Percentiles rank a stretch among this genome's conserved stretches.
Conservation (phyloP, 2,329 filamentous ascomycete species). For the Chaetomiaceae sp. region DNA sequence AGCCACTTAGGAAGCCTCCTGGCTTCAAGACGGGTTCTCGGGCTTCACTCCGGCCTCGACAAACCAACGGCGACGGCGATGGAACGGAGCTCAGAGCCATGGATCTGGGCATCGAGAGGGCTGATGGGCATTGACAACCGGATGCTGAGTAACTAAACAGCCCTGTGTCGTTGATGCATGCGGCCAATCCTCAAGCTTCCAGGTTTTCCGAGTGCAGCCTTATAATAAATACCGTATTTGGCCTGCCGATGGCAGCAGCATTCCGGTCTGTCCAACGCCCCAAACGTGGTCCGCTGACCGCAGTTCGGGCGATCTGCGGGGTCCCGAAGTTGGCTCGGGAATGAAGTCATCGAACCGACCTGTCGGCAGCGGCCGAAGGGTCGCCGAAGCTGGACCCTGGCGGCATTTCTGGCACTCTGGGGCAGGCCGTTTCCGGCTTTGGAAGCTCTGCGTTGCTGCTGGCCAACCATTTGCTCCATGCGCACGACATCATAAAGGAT, state of each 20-base stretch:
- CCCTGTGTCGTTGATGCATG: no score
- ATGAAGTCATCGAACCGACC: constrained; percentile 8
- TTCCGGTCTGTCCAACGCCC: constrained; percentile 3
- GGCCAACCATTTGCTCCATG: constrained; percentile 16
- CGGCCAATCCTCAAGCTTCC: no score
- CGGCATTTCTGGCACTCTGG: not conserved
- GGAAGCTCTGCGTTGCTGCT: not conserved
- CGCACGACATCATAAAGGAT: constrained; percentile 6
- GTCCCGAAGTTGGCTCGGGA: not conserved
- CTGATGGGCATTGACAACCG: no score
- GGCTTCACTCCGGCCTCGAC: not conserved
- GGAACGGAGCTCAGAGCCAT: no score
- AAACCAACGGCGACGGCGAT: no score
- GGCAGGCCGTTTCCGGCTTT: not conserved
- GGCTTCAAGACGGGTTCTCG: no score
- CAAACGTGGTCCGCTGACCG: constrained; percentile 5
- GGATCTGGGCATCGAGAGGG: no score
- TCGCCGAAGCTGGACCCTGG: not conserved
- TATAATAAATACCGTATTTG: no score
- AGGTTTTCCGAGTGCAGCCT: no score
- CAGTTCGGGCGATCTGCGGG: constrained; percentile 3
- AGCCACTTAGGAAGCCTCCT: no score
- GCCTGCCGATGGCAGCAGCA: not conserved
- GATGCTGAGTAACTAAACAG: no score
- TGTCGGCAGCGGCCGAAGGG: not conserved